Conservation (phyloP, 176 grass and related monocot genomes). For the Tillandsia fasciculata region DNA sequence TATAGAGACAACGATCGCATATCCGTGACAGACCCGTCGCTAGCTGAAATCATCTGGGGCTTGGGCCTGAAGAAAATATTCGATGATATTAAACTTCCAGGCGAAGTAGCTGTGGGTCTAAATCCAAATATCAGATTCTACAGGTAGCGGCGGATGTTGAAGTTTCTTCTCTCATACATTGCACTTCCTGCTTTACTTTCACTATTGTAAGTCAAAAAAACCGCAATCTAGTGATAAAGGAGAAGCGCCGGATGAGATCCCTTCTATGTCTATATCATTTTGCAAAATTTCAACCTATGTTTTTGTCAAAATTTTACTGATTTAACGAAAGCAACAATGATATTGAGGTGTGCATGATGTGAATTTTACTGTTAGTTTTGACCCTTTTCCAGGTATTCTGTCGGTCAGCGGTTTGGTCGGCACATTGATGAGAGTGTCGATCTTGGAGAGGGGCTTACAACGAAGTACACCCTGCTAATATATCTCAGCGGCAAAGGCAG, state of each 20-base stretch:
- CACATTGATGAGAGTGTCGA: slow-evolving; percentile 80
- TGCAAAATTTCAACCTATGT: not conserved
- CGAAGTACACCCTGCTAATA: slow-evolving; percentile 67
- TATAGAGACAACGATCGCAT: slow-evolving; percentile 89
- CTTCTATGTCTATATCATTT: not conserved
- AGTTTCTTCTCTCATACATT: not conserved
- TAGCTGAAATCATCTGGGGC: slow-evolving; percentile 82
- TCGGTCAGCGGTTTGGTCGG: slow-evolving; percentile 81
- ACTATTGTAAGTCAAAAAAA: not conserved
- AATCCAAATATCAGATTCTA: slow-evolving; percentile 96
- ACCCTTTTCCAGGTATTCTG: slow-evolving; percentile 44
- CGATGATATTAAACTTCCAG: slow-evolving; percentile 48
- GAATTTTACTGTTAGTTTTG: not conserved
- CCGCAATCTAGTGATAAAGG: not conserved
- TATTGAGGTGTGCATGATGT: too few species aligned
- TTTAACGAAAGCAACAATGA: not conserved
- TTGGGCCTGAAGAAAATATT: slow-evolving; percentile 67
- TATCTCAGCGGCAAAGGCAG: slow-evolving; percentile 63
- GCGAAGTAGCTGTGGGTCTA: slow-evolving; percentile 50
- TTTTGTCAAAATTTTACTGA: not conserved
- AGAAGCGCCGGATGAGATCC: not conserved
- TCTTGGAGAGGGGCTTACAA: slow-evolving; percentile 49
- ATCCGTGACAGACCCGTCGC: slow-evolving; percentile 59
- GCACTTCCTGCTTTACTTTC: not conserved
- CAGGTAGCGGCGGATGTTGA: slow-evolving; percentile 31